Conservation (phyloP, 106 monocot species). For the Platanthera guangdongensis region DNA sequence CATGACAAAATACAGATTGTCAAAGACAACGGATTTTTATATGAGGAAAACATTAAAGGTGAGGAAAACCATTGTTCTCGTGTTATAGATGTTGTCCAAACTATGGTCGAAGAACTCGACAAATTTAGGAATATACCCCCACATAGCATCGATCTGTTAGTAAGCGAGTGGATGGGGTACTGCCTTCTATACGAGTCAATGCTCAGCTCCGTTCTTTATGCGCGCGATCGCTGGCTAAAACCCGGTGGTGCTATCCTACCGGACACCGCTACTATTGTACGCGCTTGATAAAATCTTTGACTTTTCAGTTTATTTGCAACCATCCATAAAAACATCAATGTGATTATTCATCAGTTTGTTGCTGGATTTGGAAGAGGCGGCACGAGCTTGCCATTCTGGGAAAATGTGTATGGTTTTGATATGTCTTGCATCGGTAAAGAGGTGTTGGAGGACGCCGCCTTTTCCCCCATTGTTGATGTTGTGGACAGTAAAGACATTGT, state of each 20-base stretch:
- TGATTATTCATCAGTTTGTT: conserved; percentile 38
- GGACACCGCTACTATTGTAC: conserved; percentile 84
- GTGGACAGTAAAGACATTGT: conserved; percentile 58
- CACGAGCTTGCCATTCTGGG: conserved; percentile 89
- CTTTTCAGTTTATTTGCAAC: background rate
- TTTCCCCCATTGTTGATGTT: conserved; percentile 74
- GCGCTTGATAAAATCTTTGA: background rate
- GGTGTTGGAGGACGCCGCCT: conserved; percentile 62
- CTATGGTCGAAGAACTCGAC: conserved; percentile 89
- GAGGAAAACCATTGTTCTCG: conserved; percentile 19
- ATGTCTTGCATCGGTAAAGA: conserved; percentile 90
- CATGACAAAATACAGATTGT: conserved; percentile 42
- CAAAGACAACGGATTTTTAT: conserved; percentile 58
- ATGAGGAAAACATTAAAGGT: conserved; percentile 8
- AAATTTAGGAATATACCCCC: conserved; percentile 41
- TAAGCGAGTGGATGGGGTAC: conserved; percentile 99
- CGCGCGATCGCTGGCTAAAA: conserved; percentile 87
- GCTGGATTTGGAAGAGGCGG: conserved; percentile 93
- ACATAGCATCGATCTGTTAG: conserved; percentile 73
- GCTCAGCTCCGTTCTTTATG: conserved; percentile 92
- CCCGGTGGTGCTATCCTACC: conserved; percentile 94
- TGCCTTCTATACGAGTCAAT: conserved; percentile 88
- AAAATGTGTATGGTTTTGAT: conserved; percentile 86
- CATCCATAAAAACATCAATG: background rate
- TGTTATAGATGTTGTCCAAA: conserved; percentile 61